Conservation (phyloP, 2,329 filamentous ascomycete species). For the Phialemoniopsis sp. region DNA sequence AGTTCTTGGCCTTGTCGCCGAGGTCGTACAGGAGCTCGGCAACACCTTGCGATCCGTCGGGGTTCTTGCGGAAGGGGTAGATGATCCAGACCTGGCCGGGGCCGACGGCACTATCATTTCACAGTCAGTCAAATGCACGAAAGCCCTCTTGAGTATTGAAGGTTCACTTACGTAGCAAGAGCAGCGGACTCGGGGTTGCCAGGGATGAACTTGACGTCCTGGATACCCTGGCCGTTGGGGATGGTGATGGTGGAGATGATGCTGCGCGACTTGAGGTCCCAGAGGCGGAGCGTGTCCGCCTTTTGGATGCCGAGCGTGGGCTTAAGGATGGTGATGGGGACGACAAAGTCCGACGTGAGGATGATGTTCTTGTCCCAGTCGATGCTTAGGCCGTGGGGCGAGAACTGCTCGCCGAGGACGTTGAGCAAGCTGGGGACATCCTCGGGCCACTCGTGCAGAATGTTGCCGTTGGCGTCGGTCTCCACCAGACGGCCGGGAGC, state of each 20-base stretch:
- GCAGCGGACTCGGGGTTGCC: constrained; percentile 54
- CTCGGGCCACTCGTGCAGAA: constrained; percentile 59
- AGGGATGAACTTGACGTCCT: constrained; percentile 64
- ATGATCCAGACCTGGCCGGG: constrained; percentile 62
- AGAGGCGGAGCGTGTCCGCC: constrained; percentile 56
- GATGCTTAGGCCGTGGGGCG: constrained; percentile 54
- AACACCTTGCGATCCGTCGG: constrained; percentile 51
- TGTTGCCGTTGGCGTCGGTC: constrained; percentile 54
- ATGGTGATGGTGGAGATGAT: constrained; percentile 60
- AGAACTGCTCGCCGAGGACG: constrained; percentile 56
- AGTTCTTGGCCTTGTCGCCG: constrained; percentile 50
- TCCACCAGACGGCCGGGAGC: constrained; percentile 56
- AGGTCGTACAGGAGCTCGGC: constrained; percentile 56
- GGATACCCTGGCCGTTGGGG: constrained; percentile 51
- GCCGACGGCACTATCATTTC: constrained; percentile 43
- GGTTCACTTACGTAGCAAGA: constrained; percentile 40
- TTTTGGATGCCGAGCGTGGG: constrained; percentile 47
- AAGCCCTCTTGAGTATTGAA: not conserved
- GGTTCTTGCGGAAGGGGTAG: constrained; percentile 54
- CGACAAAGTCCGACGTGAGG: constrained; percentile 59
- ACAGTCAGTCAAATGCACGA: no score
- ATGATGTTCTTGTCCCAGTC: constrained; percentile 55
- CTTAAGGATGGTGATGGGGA: constrained; percentile 58
- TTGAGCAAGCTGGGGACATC: constrained; percentile 49
- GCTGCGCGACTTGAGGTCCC: constrained; percentile 46